phyloP scores from a whole-genome alignment of 106 monocot species.

The Amphibolis antarctica region DNA sequence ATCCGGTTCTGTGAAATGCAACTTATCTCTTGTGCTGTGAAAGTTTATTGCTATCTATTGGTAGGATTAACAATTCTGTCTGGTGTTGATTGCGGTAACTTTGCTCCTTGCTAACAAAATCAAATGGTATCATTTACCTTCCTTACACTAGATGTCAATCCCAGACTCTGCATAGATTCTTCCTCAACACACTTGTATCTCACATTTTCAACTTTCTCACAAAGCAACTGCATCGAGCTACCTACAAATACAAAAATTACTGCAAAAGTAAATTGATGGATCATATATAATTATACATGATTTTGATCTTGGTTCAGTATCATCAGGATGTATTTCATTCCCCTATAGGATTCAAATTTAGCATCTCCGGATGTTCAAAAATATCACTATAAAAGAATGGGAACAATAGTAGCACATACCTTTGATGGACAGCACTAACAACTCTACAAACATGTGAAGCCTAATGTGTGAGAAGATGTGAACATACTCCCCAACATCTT shows the following conservation, averaged over 20 bases:
- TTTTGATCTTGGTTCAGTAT: no score
- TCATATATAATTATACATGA: no score
- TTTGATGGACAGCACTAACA: constrained; percentile 49
- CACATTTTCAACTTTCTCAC: constrained; percentile 7
- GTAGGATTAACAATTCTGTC: no score
- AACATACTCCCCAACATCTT: constrained; percentile 75
- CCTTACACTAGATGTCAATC: constrained; percentile 76
- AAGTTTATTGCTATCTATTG: no score
- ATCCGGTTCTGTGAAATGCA: no score
- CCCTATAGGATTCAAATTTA: no score
- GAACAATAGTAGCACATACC: constrained; percentile 14
- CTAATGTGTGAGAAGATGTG: constrained; percentile 90
- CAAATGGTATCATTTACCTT: constrained; percentile 65
- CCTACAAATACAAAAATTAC: constrained; percentile 24
- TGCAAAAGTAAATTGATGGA: no score
- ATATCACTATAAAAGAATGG: neutral
- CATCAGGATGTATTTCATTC: no score
- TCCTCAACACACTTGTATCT: constrained; percentile 53
- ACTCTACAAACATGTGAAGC: constrained; percentile 75
- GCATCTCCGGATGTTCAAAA: neutral
- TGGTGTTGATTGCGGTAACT: no score
- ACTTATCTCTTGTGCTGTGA: no score
- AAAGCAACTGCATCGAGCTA: constrained; percentile 13
- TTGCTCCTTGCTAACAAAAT: no score
- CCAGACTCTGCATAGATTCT: constrained; percentile 47